Base-by-base conservation (phyloP, 2,329 filamentous ascomycete species). In the Colletotrichum paranaense region DNA sequence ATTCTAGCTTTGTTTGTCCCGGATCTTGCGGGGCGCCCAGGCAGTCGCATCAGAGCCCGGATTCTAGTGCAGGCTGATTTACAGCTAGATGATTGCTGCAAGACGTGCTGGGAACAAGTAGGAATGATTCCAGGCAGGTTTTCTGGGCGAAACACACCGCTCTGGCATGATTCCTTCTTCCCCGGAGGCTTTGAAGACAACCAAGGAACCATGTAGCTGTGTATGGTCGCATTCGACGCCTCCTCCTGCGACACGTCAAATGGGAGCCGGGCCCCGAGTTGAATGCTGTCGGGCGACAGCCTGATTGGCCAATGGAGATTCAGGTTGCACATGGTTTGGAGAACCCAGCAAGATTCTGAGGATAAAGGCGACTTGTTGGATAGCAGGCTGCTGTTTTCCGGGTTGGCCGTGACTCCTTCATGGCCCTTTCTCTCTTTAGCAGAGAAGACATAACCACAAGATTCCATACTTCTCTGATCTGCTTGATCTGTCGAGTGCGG, bases 291-390 rank as follows among this genome's bases (percentile, higher is more conserved):
- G 6, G 63, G 38, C 5, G 11, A 9, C 11, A 7, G 22, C 19
- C 28, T 62, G 19, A 66, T 66, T 73, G 67, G 71, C 11, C 71
- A 73, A 73, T 73, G 59, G 42, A 2, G 2, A 8, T 26, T 8
- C 8, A 8, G 24, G 28, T 16, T 53, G 30, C 42, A 64, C 58
- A 7, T 38, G 9, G 16, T 5, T n/a, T 5, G n/a, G 16, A 30
- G 19, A 38, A n/a, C 22, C 30, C n/a, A n/a, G 30, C 30, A 16
- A 30, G 35, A 8, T 62, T 11, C n/a, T 16, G 8, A 22, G 9
- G 38, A 19, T 12, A 62, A 62, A 24, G 19, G 24, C 55, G 55
- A 16, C 12, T 42, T 42, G 26, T 9, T 19, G 55, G 19, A n/a
- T n/a, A 46, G 9, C 9, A 57, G 19, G 55, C 14, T 30, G 12